Base-by-base conservation (phyloP, 768 basidiomycete species). In the Trametes villosa region DNA sequence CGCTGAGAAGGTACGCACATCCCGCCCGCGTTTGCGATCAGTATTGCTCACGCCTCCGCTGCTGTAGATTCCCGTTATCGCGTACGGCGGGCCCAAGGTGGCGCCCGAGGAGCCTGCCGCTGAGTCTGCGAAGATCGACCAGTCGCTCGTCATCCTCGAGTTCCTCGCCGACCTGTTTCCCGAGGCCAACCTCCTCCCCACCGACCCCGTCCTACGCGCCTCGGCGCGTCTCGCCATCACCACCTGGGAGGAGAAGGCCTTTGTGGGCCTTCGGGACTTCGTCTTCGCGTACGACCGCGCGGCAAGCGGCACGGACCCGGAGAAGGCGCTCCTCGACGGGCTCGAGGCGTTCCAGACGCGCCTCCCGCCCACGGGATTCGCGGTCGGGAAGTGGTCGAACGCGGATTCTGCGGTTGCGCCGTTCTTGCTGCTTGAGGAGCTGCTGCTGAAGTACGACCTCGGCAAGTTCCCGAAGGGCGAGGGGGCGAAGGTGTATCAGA, bases 81-180 rank as follows among this genome's bases (percentile, higher is more conserved):
- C 83, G 0, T 87, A 85, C 61, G 87, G 86, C 27, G 87, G 86
- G 0, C 84, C 87, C 8, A 73, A 77, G 13, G 80, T 81, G n/a
- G 62, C 82, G 17, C 79, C 84, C 0, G 81, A 83, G 54, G 65
- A 76, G 1, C 87, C 88, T 0, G 84, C 86, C 1, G 78, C 82
- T 0, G 83, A 84, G 29, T 84, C 85, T 4, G 66, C 73, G 48
- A 88, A 87, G 67, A 69, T 89, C 63, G 76, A 83, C 8, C 87
- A 89, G 67, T 88, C 86, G 3, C 80, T 83, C 38, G 74, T 88
- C 42, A 81, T 88, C 54, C 74, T 88, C 51, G 86, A 90, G 68
- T 85, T 89, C 72, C 71, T 89, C 56, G 84, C 84, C 3, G 87
- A 88, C 68, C 70, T 87, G 52, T 82, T 77, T 68, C 80, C 81